Evolutionary conservation across 202 grass and related monocot genomes (phyloP).

Genomic region (Digitaria exilis): DNA sequence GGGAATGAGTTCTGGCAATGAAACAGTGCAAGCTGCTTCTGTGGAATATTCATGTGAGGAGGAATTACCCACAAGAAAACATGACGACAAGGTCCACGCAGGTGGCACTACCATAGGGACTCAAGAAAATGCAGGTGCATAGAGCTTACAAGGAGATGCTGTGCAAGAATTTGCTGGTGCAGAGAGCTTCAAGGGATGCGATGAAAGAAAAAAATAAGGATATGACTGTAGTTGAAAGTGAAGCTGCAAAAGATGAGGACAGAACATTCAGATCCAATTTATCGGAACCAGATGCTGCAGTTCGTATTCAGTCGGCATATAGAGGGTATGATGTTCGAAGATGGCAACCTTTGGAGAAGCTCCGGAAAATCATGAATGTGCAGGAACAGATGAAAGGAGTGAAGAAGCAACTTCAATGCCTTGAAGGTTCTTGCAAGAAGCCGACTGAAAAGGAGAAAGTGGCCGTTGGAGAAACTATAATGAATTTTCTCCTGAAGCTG

Average conservation of each 20-base stretch:
- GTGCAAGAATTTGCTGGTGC: too few relatives aligned
- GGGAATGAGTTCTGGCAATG: conserved; percentile 13
- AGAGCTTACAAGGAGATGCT: too few relatives aligned
- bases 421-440: conserved; percentile 49
- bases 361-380: conserved; percentile 59
- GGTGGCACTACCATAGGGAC: not conserved
- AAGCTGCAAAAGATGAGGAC: not conserved
- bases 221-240: not conserved
- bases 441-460: conserved; percentile 50
- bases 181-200: conserved; percentile 18
- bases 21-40: conserved; percentile 23
- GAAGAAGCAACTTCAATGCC: conserved; percentile 50
- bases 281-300: conserved; percentile 51
- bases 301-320: conserved; percentile 70
- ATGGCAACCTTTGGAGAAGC: conserved; percentile 72
- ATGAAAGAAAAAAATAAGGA: conserved; percentile 24
- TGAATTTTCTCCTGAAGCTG: conserved; percentile 90
- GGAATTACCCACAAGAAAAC: conserved; percentile 8
- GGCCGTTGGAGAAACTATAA: conserved; percentile 61
- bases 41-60: conserved; percentile 10
- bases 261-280: conserved; percentile 23
- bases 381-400: conserved; percentile 50
- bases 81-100: conserved; percentile 20
- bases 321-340: conserved; percentile 74
- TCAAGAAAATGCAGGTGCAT: conserved; percentile 19